Percentiles rank a stretch among this genome's conserved stretches.
These are phyloP conservation scores for Eimeria maxima DNA, from an alignment of 169 alveolate species.

Conservation along the genomic window DNA sequence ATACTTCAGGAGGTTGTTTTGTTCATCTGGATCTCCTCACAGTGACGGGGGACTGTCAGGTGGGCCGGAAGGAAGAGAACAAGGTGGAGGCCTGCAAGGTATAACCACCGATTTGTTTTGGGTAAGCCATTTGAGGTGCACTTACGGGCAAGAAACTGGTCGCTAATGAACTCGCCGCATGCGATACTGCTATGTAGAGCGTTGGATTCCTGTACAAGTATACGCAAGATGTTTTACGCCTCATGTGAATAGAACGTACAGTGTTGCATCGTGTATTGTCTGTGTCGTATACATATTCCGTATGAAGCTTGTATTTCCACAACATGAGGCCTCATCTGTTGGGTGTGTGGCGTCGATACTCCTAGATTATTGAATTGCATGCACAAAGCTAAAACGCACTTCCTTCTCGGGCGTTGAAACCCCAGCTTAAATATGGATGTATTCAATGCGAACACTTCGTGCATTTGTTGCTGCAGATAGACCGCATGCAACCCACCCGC, in stretches of 20 bases:
- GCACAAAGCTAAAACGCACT: background rate
- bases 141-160: background rate
- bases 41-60: background rate
- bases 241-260: background rate
- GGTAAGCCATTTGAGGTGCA: background rate
- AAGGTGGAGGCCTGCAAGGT: background rate
- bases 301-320: background rate
- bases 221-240: background rate
- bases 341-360: background rate
- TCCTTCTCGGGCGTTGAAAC: background rate
- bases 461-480: constrained; percentile 17
- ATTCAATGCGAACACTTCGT: background rate
- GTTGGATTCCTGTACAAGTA: background rate
- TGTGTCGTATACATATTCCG: background rate
- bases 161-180: background rate
- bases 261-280: background rate
- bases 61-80: background rate
- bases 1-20: background rate
- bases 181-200: background rate
- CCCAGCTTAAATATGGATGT: background rate
- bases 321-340: background rate
- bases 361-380: background rate
- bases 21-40: background rate
- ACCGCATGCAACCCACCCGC: constrained; percentile 72
- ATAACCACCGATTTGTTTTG: constrained; percentile 51